A percentile compares a stretch with the other conserved stretches of the same genome.
Conservation (phyloP, 192 early-diverging fungal species). For the Haplosporangium gracile region DNA sequence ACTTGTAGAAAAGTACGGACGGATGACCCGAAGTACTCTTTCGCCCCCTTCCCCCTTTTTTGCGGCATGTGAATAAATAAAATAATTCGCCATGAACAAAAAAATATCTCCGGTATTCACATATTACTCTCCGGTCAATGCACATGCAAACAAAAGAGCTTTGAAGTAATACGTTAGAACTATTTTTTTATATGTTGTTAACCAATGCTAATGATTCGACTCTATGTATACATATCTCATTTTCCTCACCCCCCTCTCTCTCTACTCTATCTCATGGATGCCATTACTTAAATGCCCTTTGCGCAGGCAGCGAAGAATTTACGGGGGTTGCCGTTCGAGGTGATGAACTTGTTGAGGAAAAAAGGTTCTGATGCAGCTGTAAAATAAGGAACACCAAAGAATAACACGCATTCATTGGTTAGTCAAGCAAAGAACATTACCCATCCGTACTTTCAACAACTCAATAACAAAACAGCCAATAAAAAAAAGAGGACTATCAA, state of each 20-base stretch:
- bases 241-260: background rate
- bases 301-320: slow-evolving; percentile 62
- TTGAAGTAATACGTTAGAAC: background rate
- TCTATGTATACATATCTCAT: slow-evolving; percentile 1
- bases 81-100: background rate
- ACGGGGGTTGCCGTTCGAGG: slow-evolving; percentile 57
- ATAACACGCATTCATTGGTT: background rate
- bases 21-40: background rate
- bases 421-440: background rate
- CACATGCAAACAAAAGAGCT: background rate
- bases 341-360: slow-evolving; percentile 53
- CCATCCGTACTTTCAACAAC: background rate
- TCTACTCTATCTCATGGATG: background rate
- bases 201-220: slow-evolving; percentile 5
- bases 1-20: background rate
- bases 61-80: background rate
- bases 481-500: background rate
- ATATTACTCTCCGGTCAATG: background rate
- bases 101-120: background rate
- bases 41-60: background rate
- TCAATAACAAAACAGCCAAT: background rate
- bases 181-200: background rate
- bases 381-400: slow-evolving; percentile 15
- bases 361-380: slow-evolving; percentile 49
- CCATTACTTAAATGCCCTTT: slow-evolving; percentile 42